Percentiles rank a stretch among this genome's conserved stretches.
Evolutionary conservation across 2,329 filamentous ascomycete species (phyloP).

Genomic region (Graphilbum sp.): DNA sequence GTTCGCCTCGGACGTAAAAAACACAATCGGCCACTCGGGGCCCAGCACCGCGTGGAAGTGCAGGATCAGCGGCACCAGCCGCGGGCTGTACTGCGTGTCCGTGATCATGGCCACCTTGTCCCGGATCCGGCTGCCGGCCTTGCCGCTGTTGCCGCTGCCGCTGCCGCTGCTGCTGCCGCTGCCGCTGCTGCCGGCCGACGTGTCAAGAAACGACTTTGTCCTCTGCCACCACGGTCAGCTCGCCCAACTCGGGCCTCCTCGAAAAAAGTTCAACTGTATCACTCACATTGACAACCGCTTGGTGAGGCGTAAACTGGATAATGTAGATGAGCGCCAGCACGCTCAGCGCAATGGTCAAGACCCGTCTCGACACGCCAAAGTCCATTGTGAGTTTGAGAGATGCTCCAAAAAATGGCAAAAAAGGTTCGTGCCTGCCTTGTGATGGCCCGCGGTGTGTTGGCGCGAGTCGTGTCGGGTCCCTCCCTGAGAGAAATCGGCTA

Average conservation of each 20-base stretch:
- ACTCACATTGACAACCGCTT: constrained; percentile 5
- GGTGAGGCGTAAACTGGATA: constrained; percentile 6
- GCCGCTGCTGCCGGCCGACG: not conserved
- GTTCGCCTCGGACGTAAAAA: constrained; percentile 21
- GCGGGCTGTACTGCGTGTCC: constrained; percentile 28
- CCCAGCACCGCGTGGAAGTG: constrained; percentile 20
- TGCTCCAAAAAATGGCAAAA: not conserved
- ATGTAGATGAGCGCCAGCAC: constrained; percentile 8
- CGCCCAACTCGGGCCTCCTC: too few species aligned
- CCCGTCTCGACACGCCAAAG: constrained; percentile 8
- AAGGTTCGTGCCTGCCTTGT: too few species aligned
- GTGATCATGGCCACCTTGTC: constrained; percentile 13
- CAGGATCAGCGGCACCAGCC: constrained; percentile 15
- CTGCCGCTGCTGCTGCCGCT: not conserved
- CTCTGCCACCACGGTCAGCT: too few species aligned
- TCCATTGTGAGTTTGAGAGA: constrained; percentile 2
- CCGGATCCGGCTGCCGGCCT: constrained; percentile 2
- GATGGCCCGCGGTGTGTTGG: too few species aligned
- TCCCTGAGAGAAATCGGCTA: too few species aligned
- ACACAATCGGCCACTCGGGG: constrained; percentile 25
- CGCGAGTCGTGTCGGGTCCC: too few species aligned
- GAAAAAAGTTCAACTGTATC: too few species aligned
- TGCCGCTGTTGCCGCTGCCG: not conserved
- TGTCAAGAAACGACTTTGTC: constrained; percentile 4
- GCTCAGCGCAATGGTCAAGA: constrained; percentile 4